Evolutionary conservation across 371 early-diverging fungal species (phyloP).

Genomic region (Conidiobolus incongruus): DNA sequence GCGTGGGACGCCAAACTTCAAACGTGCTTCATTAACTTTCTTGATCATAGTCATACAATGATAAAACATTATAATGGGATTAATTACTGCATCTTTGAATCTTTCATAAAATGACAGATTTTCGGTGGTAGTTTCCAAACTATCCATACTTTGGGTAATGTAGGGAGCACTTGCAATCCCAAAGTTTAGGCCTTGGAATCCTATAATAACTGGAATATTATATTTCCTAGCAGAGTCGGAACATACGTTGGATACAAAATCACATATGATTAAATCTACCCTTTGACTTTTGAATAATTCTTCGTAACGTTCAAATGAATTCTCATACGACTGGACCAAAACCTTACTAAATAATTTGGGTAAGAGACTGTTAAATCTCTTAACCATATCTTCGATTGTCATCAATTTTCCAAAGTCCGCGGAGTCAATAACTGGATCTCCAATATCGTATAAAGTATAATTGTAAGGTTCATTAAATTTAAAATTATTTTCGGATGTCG

Average conservation of each 20-base stretch:
- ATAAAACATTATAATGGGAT: neutral
- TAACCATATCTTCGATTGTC: too few species aligned
- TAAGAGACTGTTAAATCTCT: too few species aligned
- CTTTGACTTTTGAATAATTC: neutral
- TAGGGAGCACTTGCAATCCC: neutral
- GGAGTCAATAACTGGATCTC: too few species aligned
- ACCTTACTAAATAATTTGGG: too few species aligned
- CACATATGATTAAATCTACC: conserved; percentile 4
- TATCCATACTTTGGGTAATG: neutral
- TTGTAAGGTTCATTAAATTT: too few species aligned
- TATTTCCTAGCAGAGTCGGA: conserved; percentile 1
- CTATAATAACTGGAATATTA: conserved; percentile 2
- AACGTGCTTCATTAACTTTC: neutral
- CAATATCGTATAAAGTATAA: too few species aligned
- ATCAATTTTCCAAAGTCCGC: too few species aligned
- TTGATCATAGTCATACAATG: neutral
- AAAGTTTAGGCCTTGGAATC: neutral
- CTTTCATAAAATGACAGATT: neutral
- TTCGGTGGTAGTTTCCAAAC: neutral
- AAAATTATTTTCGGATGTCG: too few species aligned
- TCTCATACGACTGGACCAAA: too few species aligned
- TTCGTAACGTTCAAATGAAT: too few species aligned
- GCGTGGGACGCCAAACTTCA: neutral
- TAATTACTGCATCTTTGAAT: neutral
- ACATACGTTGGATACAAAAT: conserved; percentile 3